Evolutionary conservation across 2,329 filamentous ascomycete species (phyloP).

Genomic region (Aspergillus persii): DNA sequence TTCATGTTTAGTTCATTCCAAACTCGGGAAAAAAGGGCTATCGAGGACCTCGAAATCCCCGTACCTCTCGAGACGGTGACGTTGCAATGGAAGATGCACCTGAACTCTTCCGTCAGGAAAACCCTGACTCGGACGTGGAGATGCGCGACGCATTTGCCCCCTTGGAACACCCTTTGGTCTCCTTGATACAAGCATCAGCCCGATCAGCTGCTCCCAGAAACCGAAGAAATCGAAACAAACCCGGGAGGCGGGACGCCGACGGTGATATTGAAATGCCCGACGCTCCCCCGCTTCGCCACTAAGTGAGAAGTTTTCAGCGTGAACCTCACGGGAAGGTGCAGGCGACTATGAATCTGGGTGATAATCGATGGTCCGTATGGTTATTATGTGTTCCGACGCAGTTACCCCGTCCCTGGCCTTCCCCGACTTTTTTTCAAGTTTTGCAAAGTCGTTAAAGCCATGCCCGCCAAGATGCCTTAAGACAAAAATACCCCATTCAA

Average conservation of each 20-base stretch:
- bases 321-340: not conserved
- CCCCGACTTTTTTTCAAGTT: not conserved
- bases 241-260: not conserved
- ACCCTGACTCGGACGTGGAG: not conserved
- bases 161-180: not conserved
- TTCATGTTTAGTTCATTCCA: not conserved
- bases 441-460: not conserved
- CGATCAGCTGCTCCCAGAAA: not conserved
- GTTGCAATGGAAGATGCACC: not conserved
- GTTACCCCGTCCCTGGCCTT: not conserved
- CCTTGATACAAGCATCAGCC: not conserved
- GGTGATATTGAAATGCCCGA: not conserved
- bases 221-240: not conserved
- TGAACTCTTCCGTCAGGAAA: not conserved
- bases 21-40: not conserved
- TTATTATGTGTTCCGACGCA: not conserved
- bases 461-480: not conserved
- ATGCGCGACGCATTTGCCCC: not conserved
- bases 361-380: not conserved
- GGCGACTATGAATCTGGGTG: not conserved
- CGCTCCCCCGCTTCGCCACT: not conserved
- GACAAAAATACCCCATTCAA: not conserved
- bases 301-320: not conserved
- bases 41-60: not conserved
- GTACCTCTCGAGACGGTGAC: not conserved